Evolutionary conservation across 2,329 filamentous ascomycete genomes (phyloP), one percentile per base, ranked within the genome.

Genomic region (Fusarium temperatum): DNA sequence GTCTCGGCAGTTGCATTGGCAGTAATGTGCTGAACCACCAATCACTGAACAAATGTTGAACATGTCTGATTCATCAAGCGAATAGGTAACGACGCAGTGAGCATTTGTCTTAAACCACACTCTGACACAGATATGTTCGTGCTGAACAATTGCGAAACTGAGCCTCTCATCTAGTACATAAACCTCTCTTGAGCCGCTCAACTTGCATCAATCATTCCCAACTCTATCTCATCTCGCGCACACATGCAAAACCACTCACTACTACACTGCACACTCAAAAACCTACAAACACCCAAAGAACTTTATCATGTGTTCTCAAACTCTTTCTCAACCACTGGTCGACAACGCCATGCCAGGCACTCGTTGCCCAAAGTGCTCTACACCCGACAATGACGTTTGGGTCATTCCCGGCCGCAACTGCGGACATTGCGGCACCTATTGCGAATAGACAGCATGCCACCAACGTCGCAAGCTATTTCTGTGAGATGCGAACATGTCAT

Each of bases 261-360:
- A 32, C 28, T 10, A 24, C 8, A 24, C 3, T 12, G 5, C 8
- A 10, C 8, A 24, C 6, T 20, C 5, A 3, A 8, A 18, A 32
- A 24, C 22, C 4, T 5, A 7, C 5, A 32, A 10, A 9, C 5
- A 13, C 3, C 2, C 10, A 32, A 3, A 7, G 1, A 18, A 8
- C 15, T 14, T 32, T 2, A 24, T 14, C 6, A 51, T 51, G 28
- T 3, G 8, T 20, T 24, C 22, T 24, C 24, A 26, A 18, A 10
- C 15, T 36, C 1, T 9, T 36, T 36, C 35, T 44, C 15, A 24
- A 10, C 6, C 22, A 24, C 48, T 32, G 0, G 8, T 2, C 17
- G 28, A 20, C 8, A 35, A 18, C 6, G 28, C 22, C 1, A 35
- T 51, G 48, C 28, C 48, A 0, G 48, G 48, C 28, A 51, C 48